Percentiles rank a stretch among this genome's conserved stretches.
phyloP scores from a whole-genome alignment of 164 flowering plant genomes.

The Litsea cubeba region DNA sequence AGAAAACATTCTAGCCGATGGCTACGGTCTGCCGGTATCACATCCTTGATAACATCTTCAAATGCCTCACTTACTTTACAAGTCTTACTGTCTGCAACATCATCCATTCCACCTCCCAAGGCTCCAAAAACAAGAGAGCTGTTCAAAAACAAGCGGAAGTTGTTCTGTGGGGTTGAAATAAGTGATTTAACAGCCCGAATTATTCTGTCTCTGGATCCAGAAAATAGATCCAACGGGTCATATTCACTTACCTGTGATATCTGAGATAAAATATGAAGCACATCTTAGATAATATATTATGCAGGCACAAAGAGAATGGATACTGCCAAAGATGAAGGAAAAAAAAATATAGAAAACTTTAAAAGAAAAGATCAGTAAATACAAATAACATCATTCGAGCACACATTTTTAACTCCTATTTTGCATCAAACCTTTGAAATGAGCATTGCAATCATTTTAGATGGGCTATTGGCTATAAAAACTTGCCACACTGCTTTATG shows the following conservation, averaged over 20 bases:
- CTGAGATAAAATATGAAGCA: constrained; percentile 33
- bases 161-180: constrained; percentile 78
- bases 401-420: no score
- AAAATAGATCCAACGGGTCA: constrained; percentile 83
- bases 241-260: constrained; percentile 67
- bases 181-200: constrained; percentile 62
- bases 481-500: no score
- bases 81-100: constrained; percentile 15
- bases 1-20: constrained; percentile 39
- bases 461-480: no score
- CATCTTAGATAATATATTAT: no score
- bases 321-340: no score
- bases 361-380: no score
- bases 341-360: no score
- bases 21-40: constrained; percentile 56
- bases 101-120: constrained; percentile 47
- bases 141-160: constrained; percentile 78
- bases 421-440: no score
- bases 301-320: no score
- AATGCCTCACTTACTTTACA: constrained; percentile 28
- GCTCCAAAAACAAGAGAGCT: constrained; percentile 73
- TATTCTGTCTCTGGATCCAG: constrained; percentile 64
- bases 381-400: no score
- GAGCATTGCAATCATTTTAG: no score
- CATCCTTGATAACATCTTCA: constrained; percentile 46